These are phyloP conservation scores for Conoideocrella luteorostrata DNA, from an alignment of 2,329 filamentous ascomycete species.

Conservation along the genomic window DNA sequence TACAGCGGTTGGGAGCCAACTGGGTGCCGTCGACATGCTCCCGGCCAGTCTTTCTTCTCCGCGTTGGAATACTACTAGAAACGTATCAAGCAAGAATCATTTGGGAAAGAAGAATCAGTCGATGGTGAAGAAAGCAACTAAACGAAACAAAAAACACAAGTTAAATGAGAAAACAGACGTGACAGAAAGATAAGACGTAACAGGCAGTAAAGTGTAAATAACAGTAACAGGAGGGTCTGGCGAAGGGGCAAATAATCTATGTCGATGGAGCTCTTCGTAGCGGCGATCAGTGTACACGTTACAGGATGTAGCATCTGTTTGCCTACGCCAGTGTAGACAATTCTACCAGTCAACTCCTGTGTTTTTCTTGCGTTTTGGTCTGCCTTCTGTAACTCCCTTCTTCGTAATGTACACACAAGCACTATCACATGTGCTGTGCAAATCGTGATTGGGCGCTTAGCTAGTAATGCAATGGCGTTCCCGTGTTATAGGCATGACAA, in stretches of 20 bases:
- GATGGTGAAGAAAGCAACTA: constrained; percentile 4
- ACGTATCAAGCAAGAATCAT: too few relatives aligned
- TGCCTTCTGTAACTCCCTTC: constrained; percentile 16
- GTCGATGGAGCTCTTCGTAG: constrained; percentile 16
- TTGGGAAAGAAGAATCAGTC: too few relatives aligned
- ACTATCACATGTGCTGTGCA: constrained; percentile 20
- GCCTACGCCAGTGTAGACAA: constrained; percentile 6
- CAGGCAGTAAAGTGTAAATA: constrained; percentile 15
- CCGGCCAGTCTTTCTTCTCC: not conserved
- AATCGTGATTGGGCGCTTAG: constrained; percentile 16
- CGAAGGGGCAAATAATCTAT: constrained; percentile 21
- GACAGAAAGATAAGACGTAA: constrained; percentile 11
- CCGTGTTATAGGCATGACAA: constrained; percentile 14
- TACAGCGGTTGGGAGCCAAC: not conserved
- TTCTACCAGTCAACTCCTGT: constrained; percentile 7
- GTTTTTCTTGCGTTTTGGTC: constrained; percentile 8
- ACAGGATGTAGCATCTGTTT: constrained; percentile 20
- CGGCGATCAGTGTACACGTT: constrained; percentile 27
- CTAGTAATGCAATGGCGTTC: constrained; percentile 18
- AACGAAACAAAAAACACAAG: constrained; percentile 3
- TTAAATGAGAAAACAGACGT: constrained; percentile 12
- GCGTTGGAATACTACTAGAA: not conserved
- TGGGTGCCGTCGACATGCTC: too few relatives aligned
- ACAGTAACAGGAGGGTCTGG: constrained; percentile 15
- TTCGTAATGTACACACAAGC: constrained; percentile 29